Evolutionary conservation across 2,329 filamentous ascomycete species (phyloP).

Genomic region (Colletotrichum scovillei): DNA sequence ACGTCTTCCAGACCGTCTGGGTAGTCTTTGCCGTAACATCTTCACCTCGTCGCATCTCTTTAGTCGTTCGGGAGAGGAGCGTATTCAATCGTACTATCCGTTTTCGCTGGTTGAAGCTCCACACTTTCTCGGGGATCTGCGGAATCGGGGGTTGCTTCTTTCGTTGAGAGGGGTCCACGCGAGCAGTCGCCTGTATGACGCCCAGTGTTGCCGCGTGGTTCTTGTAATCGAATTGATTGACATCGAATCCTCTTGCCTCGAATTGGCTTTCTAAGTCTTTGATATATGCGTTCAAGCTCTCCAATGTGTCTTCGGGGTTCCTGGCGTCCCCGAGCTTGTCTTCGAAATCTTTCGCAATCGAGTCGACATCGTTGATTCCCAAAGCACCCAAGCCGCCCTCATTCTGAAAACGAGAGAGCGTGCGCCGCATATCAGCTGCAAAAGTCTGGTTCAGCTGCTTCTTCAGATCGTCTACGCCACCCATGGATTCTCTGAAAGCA

Average conservation of each 20-base stretch:
- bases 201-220: conserved; percentile 30
- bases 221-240: conserved; percentile 28
- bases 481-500: conserved; percentile 53
- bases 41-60: conserved; percentile 42
- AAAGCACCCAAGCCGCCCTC: conserved; percentile 43
- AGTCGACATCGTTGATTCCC: conserved; percentile 59
- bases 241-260: conserved; percentile 28
- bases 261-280: conserved; percentile 44
- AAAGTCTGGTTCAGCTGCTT: conserved; percentile 41
- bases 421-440: conserved; percentile 39
- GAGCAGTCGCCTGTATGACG: conserved; percentile 28
- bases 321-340: conserved; percentile 31
- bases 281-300: conserved; percentile 48
- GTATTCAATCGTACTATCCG: conserved; percentile 52
- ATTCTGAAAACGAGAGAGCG: conserved; percentile 43
- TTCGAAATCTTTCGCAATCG: conserved; percentile 47
- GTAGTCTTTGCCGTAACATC: conserved; percentile 47
- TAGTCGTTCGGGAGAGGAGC: conserved; percentile 42
- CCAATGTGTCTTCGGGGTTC: conserved; percentile 49
- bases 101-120: conserved; percentile 50
- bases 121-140: conserved; percentile 50
- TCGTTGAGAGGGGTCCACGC: conserved; percentile 37
- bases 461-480: conserved; percentile 44
- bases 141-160: conserved; percentile 39
- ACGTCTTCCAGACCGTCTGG: conserved; percentile 59